A percentile compares a stretch with the other conserved stretches of the same genome.
These are phyloP conservation scores for Neonectria magnoliae DNA, from an alignment of 2,329 filamentous ascomycete species.

Conservation along the genomic window DNA sequence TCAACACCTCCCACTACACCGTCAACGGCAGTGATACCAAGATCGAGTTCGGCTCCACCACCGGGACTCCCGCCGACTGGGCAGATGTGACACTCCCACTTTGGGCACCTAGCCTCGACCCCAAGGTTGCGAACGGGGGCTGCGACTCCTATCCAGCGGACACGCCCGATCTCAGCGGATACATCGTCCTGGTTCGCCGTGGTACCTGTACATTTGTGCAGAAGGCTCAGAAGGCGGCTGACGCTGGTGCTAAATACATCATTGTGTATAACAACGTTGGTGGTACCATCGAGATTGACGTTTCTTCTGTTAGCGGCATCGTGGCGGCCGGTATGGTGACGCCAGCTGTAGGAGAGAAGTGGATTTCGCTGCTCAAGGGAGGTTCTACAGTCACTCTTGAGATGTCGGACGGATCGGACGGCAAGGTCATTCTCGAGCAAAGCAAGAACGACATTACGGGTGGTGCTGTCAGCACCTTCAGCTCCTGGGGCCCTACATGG, in stretches of 20 bases:
- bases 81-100: conserved; percentile 57
- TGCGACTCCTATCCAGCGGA: conserved; percentile 62
- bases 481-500: conserved; percentile 70
- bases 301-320: conserved; percentile 45
- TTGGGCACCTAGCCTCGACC: conserved; percentile 61
- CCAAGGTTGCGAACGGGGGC: conserved; percentile 57
- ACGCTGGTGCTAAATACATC: conserved; percentile 67
- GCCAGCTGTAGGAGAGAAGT: conserved; percentile 53
- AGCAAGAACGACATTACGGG: conserved; percentile 55
- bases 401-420: conserved; percentile 54
- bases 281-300: conserved; percentile 48
- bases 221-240: conserved; percentile 64
- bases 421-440: conserved; percentile 47
- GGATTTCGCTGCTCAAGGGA: conserved; percentile 55
- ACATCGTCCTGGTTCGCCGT: conserved; percentile 69
- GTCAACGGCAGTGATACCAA: conserved; percentile 47
- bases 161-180: conserved; percentile 65
- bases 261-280: conserved; percentile 68
- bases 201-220: conserved; percentile 65
- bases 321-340: conserved; percentile 54
- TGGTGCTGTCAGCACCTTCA: conserved; percentile 63
- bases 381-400: conserved; percentile 57
- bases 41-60: conserved; percentile 55
- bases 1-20: conserved; percentile 54
- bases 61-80: conserved; percentile 56